phyloP scores from a whole-genome alignment of 176 grass and related monocot species.

The Triticum dicoccoides region DNA sequence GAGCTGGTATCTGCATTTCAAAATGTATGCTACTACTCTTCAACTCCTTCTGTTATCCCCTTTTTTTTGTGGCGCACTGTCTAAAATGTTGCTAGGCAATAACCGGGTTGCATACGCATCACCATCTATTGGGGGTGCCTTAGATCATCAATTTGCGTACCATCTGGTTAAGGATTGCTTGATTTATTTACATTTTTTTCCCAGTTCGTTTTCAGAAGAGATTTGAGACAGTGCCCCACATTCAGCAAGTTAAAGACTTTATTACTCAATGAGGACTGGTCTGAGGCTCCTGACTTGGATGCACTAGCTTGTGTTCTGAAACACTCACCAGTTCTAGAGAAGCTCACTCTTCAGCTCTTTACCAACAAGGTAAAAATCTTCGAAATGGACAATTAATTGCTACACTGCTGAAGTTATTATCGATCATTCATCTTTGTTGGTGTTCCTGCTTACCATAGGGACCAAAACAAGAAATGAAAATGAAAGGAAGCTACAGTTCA shows the following conservation, averaged over 20 bases:
- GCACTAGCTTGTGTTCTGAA: not conserved
- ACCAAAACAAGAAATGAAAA: not conserved
- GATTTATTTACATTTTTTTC: not conserved
- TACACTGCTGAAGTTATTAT: not conserved
- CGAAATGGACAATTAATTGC: not conserved
- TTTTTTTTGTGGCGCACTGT: not conserved
- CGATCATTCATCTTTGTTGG: not conserved
- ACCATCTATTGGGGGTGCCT: too few species aligned
- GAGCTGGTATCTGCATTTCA: not conserved
- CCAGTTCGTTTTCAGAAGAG: slow-evolving; percentile 6
- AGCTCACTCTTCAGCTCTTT: slow-evolving; percentile 9
- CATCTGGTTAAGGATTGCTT: not conserved
- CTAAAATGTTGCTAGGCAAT: not conserved
- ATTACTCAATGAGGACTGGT: not conserved
- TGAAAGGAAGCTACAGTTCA: not conserved
- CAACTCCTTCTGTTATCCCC: not conserved
- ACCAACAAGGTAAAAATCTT: not conserved
- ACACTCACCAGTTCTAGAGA: slow-evolving; percentile 18
- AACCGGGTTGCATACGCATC: too few species aligned
- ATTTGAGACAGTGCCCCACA: slow-evolving; percentile 5
- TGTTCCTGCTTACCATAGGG: not conserved
- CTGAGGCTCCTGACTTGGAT: not conserved
- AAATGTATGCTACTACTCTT: not conserved
- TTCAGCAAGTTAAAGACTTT: slow-evolving; percentile 22
- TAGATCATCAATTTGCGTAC: too few species aligned